These are phyloP conservation scores for Auricularia sp. DNA, from an alignment of 768 basidiomycete species.

Conservation along the genomic window DNA sequence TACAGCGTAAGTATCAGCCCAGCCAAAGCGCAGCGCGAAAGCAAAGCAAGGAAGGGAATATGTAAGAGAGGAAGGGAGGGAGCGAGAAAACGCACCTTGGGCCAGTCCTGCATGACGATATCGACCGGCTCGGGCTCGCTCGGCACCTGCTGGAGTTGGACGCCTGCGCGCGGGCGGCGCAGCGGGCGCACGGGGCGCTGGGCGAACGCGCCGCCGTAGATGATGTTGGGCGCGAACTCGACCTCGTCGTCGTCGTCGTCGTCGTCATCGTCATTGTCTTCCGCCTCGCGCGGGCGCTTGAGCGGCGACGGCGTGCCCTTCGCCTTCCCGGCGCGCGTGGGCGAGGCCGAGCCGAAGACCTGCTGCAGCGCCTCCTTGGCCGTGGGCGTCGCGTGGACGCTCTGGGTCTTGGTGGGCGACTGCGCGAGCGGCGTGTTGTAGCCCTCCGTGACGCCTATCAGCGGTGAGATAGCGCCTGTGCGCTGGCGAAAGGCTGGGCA, in stretches of 20 bases:
- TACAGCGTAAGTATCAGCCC: too few species aligned
- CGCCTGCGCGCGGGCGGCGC: background rate
- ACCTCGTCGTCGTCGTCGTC: background rate
- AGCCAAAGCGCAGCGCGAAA: too few species aligned
- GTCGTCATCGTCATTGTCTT: constrained; percentile 9
- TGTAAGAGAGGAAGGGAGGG: too few species aligned
- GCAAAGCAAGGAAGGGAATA: too few species aligned
- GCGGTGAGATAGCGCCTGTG: constrained; percentile 16
- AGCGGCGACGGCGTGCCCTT: constrained; percentile 22
- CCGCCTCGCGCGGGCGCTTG: constrained; percentile 25
- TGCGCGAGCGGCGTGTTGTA: constrained; percentile 30
- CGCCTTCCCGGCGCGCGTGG: constrained; percentile 14
- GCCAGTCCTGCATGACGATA: background rate
- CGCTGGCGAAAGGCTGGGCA: constrained; percentile 5
- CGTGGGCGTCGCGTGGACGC: constrained; percentile 26
- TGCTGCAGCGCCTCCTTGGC: constrained; percentile 47
- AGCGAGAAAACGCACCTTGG: too few species aligned
- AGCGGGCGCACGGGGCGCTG: background rate
- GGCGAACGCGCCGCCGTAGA: background rate
- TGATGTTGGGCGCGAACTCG: background rate
- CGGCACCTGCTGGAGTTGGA: background rate
- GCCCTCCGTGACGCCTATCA: constrained; percentile 49
- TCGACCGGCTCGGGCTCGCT: background rate
- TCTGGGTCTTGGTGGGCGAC: constrained; percentile 12
- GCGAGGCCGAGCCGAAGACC: constrained; percentile 28